Evolutionary conservation across 2,329 filamentous ascomycete species (phyloP).

Genomic region (Colletotrichum sp.): DNA sequence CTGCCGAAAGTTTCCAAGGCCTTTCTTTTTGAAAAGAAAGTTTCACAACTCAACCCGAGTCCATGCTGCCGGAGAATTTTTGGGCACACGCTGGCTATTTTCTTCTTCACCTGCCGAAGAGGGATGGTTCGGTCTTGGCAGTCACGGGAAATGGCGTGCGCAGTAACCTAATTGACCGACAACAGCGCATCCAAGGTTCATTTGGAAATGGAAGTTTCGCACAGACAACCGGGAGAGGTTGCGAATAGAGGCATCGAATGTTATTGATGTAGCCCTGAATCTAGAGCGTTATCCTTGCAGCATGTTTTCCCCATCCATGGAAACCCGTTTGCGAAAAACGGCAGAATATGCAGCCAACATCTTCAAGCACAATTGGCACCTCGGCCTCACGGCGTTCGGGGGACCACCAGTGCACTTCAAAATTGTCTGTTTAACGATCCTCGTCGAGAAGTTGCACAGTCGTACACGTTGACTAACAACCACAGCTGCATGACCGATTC

Average conservation of each 20-base stretch:
- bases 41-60: background rate
- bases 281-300: background rate
- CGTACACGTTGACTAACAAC: background rate
- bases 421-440: slow-evolving; percentile 43
- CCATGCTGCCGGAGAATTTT: background rate
- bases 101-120: background rate
- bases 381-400: slow-evolving; percentile 68
- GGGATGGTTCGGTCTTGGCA: slow-evolving; percentile 4
- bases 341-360: background rate
- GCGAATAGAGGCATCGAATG: background rate
- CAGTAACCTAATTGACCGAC: background rate
- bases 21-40: background rate
- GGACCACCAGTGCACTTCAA: slow-evolving; percentile 72
- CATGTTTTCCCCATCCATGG: background rate
- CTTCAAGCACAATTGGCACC: slow-evolving; percentile 50
- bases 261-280: background rate
- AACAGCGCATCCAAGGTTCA: background rate
- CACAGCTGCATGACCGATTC: slow-evolving; percentile 61
- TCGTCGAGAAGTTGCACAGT: background rate
- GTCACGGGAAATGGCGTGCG: slow-evolving; percentile 17
- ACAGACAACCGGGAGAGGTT: background rate
- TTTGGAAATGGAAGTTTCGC: background rate
- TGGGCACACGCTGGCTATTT: background rate
- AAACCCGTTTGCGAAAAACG: background rate
- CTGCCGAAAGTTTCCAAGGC: background rate